A percentile compares a stretch with the other conserved stretches of the same genome.
phyloP scores from a whole-genome alignment of 202 grass and related monocot genomes.

The Sporobolus alterniflorus region DNA sequence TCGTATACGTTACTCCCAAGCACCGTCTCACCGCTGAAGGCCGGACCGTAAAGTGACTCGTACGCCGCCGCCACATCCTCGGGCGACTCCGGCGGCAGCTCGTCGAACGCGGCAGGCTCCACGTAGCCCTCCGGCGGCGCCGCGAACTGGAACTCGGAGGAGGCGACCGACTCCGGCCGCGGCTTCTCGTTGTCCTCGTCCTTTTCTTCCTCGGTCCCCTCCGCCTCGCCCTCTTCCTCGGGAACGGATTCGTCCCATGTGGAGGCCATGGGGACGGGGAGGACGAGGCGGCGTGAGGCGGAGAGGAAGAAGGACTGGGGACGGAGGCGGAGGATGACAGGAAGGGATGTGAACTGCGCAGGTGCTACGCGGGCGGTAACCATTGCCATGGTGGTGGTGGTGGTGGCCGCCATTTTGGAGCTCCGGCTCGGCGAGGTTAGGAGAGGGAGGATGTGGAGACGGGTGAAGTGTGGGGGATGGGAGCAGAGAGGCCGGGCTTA shows the following conservation, averaged over 20 bases:
- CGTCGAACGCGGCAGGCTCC: constrained; percentile 65
- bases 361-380: constrained; percentile 28
- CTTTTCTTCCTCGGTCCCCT: constrained; percentile 31
- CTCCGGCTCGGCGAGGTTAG: constrained; percentile 25
- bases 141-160: constrained; percentile 50
- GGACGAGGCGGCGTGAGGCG: constrained; percentile 4
- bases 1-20: constrained; percentile 76
- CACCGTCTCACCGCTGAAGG: constrained; percentile 75
- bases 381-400: constrained; percentile 42
- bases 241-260: constrained; percentile 45
- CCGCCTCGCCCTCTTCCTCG: constrained; percentile 12
- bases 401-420: constrained; percentile 48
- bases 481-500: constrained; percentile 42
- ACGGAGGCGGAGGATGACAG: constrained; percentile 9
- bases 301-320: constrained; percentile 36
- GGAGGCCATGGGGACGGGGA: constrained; percentile 41
- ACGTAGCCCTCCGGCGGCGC: constrained; percentile 72
- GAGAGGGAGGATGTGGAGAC: neutral
- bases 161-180: constrained; percentile 36
- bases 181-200: constrained; percentile 46
- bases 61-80: constrained; percentile 67
- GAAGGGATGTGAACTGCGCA: constrained; percentile 18
- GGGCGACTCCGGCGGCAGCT: constrained; percentile 69
- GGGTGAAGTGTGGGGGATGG: neutral
- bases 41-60: constrained; percentile 80